Conservation (phyloP, 306 rosid genomes). For the Spatholobus suberectus region DNA sequence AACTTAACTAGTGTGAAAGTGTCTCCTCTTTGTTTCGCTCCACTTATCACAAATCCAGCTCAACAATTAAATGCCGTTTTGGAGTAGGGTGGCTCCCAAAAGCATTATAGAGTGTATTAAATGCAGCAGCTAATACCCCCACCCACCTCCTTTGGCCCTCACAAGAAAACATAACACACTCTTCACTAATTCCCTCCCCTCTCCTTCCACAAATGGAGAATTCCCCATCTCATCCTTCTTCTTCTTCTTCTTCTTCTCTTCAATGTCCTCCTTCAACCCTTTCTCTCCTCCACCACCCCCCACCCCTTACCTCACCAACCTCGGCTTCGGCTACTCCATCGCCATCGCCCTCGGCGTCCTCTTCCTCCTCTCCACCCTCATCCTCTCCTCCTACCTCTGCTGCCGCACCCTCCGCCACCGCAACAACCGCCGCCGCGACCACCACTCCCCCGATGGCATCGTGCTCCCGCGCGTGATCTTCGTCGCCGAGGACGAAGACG, state of each 20-base stretch:
- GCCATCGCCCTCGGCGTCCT: conserved; percentile 92
- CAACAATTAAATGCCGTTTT: conserved; percentile 46
- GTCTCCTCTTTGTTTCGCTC: neutral
- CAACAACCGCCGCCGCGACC: no score
- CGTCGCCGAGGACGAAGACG: conserved; percentile 72
- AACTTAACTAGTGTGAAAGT: no score
- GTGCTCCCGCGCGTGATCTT: conserved; percentile 79
- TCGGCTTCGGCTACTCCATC: conserved; percentile 92
- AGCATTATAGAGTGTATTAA: conserved; percentile 52
- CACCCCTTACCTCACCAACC: conserved; percentile 60
- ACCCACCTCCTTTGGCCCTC: conserved; percentile 60
- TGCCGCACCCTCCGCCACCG: conserved; percentile 64
- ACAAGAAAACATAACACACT: conserved; percentile 36
- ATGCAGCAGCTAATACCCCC: conserved; percentile 72
- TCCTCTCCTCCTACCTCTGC: conserved; percentile 89
- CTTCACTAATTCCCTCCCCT: conserved; percentile 33
- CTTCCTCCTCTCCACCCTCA: conserved; percentile 77
- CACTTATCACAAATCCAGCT: neutral
- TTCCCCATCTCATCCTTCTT: conserved; percentile 40
- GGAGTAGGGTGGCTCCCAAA: conserved; percentile 26
- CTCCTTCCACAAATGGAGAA: conserved; percentile 65
- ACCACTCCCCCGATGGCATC: conserved; percentile 50
- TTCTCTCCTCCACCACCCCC: conserved; percentile 49
- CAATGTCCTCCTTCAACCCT: conserved; percentile 38
- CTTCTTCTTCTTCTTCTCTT: neutral